Base-by-base conservation (phyloP, 2,329 filamentous ascomycete genomes). In the Biscogniauxia marginata region DNA sequence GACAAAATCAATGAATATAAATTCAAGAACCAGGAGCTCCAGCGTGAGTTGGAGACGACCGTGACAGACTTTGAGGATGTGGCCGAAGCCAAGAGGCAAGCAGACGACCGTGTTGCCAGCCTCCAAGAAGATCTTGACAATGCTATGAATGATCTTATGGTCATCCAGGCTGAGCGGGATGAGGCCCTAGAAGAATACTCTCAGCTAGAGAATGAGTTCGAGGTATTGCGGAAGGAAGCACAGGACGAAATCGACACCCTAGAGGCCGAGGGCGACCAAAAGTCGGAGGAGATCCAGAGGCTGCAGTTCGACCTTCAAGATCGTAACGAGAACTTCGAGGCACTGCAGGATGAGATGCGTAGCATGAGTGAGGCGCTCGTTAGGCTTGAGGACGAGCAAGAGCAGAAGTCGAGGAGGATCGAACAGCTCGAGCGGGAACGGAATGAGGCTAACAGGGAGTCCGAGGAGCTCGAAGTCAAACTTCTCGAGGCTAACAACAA, bases 271-370 rank as follows among this genome's bases (percentile, higher is more conserved):
- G 81, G 87, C 4, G 89, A 93, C 53, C 83, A 88, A 67, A 88
- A 88, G 58, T 84, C 84, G 46, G 83, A 86, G 4, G 89, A 93
- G 63, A 84, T 87, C 45, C 82, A 88, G 62, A 84, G 85, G 13
- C 75, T 95, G 22, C 83, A 88, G 55, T 79, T 84, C 13, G 90
- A 95, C 44, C 76, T 96, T 13, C 84, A 85, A 59, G 88, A 90
- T 61, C 85, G 88, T 52, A 86, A 86, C 11, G 93, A 98, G 68
- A 96, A 95, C 70, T 93, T 97, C 72, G 86, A 88, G 62, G 90
- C 91, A n/a, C 77, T 99, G 52, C 93, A 98, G 69, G 86, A 89
- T 57, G 95, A 98, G 78, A 95, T 99, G 87, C 89, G 93, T 61
- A 88, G 88, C 65, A 88, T 97, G 74, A 96, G 90, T 66, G 91